These are phyloP conservation scores for Aquanectria penicillioides DNA, from an alignment of 2,329 filamentous ascomycete genomes.

Conservation along the genomic window DNA sequence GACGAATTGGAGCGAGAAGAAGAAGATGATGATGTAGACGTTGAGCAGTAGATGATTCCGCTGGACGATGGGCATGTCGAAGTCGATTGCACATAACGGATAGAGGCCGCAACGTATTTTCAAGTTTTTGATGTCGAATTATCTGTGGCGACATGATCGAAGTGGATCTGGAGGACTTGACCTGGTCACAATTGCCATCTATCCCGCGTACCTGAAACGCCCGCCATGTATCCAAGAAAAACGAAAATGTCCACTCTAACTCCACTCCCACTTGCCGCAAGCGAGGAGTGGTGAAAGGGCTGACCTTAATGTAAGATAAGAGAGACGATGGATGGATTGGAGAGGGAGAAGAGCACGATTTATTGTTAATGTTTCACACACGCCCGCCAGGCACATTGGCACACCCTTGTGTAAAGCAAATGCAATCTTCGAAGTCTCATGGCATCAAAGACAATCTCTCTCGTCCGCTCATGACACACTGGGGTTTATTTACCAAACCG, in stretches of 20 bases:
- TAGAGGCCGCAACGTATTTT: conserved; percentile 43
- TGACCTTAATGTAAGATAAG: conserved; percentile 40
- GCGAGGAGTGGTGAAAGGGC: conserved; percentile 23
- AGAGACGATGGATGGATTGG: conserved; percentile 26
- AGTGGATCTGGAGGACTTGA: conserved; percentile 36
- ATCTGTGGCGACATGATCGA: conserved; percentile 39
- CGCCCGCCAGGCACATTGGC: no score
- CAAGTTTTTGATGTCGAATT: conserved; percentile 41
- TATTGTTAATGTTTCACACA: conserved; percentile 22
- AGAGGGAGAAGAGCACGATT: conserved; percentile 12
- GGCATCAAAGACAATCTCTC: no score
- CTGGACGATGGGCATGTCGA: conserved; percentile 24
- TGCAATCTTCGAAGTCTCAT: neutral
- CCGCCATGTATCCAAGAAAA: conserved; percentile 38
- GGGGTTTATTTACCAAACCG: conserved; percentile 17
- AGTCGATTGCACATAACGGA: conserved; percentile 40
- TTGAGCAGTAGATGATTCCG: conserved; percentile 42
- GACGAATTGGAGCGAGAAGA: conserved; percentile 62
- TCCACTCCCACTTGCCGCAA: conserved; percentile 28
- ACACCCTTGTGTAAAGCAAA: neutral
- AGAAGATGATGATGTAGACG: conserved; percentile 59
- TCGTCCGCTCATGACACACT: no score
- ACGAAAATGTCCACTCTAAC: conserved; percentile 24
- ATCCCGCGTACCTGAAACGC: conserved; percentile 35
- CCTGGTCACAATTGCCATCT: conserved; percentile 23